These are phyloP conservation scores for Fusarium tanahbumbuense DNA, from an alignment of 2,329 filamentous ascomycete species.

Conservation along the genomic window DNA sequence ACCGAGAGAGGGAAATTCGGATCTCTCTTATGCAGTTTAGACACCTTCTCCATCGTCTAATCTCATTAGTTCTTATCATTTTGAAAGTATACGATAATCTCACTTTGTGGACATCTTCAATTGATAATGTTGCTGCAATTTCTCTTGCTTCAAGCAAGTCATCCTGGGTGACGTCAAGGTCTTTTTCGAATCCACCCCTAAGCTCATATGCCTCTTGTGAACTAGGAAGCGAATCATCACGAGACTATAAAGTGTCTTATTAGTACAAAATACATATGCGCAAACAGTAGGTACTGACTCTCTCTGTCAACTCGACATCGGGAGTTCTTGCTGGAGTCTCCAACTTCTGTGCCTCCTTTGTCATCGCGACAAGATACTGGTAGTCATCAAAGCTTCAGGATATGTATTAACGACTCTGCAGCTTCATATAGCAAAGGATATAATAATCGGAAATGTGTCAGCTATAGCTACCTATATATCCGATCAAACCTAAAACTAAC, in stretches of 20 bases:
- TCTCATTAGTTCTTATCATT: background rate
- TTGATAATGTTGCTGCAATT: slow-evolving; percentile 50
- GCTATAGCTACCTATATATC: background rate
- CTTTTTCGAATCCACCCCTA: slow-evolving; percentile 15
- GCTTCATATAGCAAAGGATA: background rate
- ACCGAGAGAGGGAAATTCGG: slow-evolving; percentile 54
- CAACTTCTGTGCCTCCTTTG: background rate
- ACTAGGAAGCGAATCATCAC: background rate
- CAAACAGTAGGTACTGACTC: slow-evolving; percentile 5
- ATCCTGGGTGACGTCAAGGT: slow-evolving; percentile 55
- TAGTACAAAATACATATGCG: too few species aligned
- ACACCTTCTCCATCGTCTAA: slow-evolving; percentile 51
- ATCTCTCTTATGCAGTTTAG: slow-evolving; percentile 51
- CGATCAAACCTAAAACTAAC: background rate
- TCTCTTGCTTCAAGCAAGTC: slow-evolving; percentile 59
- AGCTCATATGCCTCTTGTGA: background rate
- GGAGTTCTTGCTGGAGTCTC: background rate
- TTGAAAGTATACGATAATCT: background rate
- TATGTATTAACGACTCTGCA: background rate
- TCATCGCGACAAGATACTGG: background rate
- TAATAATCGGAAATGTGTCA: too few species aligned
- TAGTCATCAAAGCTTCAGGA: background rate
- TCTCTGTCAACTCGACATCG: background rate
- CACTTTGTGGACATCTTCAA: slow-evolving; percentile 51
- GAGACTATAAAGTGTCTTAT: background rate